Percentiles rank a stretch among this genome's conserved stretches.
Evolutionary conservation across 108 stramenopile genomes (phyloP).

Genomic region (Cylindrotheca fusiformis): DNA sequence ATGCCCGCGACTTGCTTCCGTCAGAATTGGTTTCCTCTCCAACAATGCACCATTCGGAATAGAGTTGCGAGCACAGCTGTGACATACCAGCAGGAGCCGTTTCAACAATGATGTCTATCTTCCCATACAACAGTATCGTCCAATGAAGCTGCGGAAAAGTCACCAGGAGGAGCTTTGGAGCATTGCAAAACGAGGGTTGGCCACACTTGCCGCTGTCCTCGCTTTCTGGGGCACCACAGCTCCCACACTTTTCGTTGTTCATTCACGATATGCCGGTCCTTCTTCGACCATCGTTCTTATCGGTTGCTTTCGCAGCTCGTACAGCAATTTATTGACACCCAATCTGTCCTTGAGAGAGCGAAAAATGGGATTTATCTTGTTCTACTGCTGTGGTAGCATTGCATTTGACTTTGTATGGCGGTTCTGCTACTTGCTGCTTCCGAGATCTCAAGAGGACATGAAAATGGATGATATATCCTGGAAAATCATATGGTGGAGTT

Average conservation of each 20-base stretch:
- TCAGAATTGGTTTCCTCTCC: too few relatives aligned
- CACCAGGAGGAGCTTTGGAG: conserved; percentile 2
- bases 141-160: background rate
- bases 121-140: too few relatives aligned
- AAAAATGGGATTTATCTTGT: background rate
- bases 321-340: background rate
- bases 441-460: background rate
- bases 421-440: background rate
- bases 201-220: background rate
- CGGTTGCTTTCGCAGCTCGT: conserved; percentile 5
- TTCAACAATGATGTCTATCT: too few relatives aligned
- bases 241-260: background rate
- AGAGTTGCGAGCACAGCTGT: too few relatives aligned
- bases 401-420: background rate
- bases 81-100: too few relatives aligned
- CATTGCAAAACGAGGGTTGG: conserved; percentile 3
- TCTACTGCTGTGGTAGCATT: background rate
- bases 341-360: background rate
- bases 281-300: background rate
- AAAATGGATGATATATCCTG: conserved; percentile 3
- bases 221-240: conserved; percentile 3
- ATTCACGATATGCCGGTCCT: background rate
- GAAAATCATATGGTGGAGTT: conserved; percentile 7
- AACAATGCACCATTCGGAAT: too few relatives aligned
- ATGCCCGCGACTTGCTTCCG: too few relatives aligned